These are phyloP conservation scores for Chaetomium cochliodes DNA, from an alignment of 495 filamentous ascomycete genomes.

Conservation along the genomic window DNA sequence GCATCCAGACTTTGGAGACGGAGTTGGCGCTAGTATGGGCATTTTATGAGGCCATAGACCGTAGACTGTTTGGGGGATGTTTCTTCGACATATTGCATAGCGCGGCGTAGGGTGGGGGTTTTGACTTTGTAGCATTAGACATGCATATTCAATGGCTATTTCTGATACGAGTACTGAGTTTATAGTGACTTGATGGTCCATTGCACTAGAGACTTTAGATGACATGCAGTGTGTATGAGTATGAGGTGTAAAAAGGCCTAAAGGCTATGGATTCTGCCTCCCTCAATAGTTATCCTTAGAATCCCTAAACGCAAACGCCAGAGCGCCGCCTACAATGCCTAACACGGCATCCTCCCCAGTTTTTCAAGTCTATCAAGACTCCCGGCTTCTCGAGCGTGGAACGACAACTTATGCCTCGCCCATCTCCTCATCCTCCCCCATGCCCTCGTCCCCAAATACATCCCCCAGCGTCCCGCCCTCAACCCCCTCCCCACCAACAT, in stretches of 20 bases:
- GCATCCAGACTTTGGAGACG: conserved; percentile 1
- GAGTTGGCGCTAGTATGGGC: conserved; percentile 13
- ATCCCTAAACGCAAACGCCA: conserved; percentile 16
- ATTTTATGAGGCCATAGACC: conserved; percentile 18
- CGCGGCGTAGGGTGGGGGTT: conserved; percentile 26
- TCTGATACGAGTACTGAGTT: not conserved
- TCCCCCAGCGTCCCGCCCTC: conserved; percentile 52
- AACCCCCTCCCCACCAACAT: conserved; percentile 38
- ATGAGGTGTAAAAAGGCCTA: not conserved
- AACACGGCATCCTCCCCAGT: not conserved
- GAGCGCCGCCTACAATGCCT: not conserved
- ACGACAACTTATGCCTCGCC: conserved; percentile 10
- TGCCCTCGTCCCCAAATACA: conserved; percentile 41
- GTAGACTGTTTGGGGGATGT: conserved; percentile 7
- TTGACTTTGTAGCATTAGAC: not conserved
- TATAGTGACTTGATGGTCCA: not conserved
- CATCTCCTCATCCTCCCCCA: conserved; percentile 46
- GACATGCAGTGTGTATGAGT: not conserved
- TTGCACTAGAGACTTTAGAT: not conserved
- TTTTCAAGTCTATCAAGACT: not conserved
- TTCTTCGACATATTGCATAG: conserved; percentile 31
- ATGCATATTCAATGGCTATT: conserved; percentile 1
- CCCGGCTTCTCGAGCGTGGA: no score
- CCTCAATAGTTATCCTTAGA: not conserved
- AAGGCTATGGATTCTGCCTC: not conserved